phyloP scores from a whole-genome alignment of 805 yeast genomes.

The Lipomyces yamanashiensis region DNA sequence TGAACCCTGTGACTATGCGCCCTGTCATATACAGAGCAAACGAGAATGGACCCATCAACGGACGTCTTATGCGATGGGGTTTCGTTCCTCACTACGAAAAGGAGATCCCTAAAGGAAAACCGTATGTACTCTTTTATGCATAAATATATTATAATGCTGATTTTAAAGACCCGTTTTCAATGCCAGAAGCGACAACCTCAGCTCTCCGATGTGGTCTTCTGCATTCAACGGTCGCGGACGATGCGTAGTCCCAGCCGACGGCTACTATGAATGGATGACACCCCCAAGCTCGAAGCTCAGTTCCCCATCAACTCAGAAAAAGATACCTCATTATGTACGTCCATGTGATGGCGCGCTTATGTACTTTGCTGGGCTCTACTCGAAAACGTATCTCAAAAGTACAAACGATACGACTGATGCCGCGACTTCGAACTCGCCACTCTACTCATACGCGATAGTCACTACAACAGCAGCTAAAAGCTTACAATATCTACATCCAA shows the following conservation, averaged over 20 bases:
- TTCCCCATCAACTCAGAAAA: constrained; percentile 36
- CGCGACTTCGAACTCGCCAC: background rate
- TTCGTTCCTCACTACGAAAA: constrained; percentile 71
- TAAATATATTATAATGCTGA: background rate
- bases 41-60: constrained; percentile 42
- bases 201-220: constrained; percentile 60
- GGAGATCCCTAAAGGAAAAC: constrained; percentile 48
- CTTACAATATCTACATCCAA: constrained; percentile 68
- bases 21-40: constrained; percentile 26
- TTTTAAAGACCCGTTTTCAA: constrained; percentile 51
- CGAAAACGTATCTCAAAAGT: constrained; percentile 36
- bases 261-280: constrained; percentile 81
- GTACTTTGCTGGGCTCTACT: constrained; percentile 68
- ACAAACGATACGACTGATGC: constrained; percentile 22
- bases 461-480: constrained; percentile 72
- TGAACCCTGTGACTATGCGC: constrained; percentile 27
- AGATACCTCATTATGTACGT: constrained; percentile 67
- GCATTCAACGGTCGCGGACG: constrained; percentile 53
- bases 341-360: constrained; percentile 57
- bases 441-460: constrained; percentile 50
- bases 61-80: constrained; percentile 73
- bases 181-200: constrained; percentile 69
- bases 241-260: constrained; percentile 78
- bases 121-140: constrained; percentile 15
- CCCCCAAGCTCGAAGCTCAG: constrained; percentile 32